These are phyloP conservation scores for Metrosideros polymorpha DNA, from an alignment of 441 rosid species.

Conservation along the genomic window DNA sequence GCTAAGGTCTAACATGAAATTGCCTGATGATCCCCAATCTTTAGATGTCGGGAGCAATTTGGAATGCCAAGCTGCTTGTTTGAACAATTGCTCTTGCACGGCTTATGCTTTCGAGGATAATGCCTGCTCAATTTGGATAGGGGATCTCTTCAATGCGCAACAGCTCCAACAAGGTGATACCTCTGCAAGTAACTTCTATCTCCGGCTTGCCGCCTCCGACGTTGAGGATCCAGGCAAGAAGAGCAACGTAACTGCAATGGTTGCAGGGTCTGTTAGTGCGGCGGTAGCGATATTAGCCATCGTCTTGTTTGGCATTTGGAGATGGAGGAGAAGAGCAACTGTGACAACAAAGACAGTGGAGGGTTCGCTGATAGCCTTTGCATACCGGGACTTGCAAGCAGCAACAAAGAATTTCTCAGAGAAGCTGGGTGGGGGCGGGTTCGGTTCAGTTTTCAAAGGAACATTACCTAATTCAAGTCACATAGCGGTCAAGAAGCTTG, in stretches of 20 bases:
- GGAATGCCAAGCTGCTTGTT: constrained; percentile 37
- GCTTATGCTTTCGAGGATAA: constrained; percentile 42
- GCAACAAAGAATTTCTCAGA: constrained; percentile 58
- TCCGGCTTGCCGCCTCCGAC: constrained; percentile 55
- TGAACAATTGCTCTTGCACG: constrained; percentile 41
- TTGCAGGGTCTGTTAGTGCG: constrained; percentile 21
- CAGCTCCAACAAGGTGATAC: constrained; percentile 21
- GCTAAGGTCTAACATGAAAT: neutral
- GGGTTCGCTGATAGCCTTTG: constrained; percentile 53
- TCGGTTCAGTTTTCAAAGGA: constrained; percentile 75
- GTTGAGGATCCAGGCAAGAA: constrained; percentile 20
- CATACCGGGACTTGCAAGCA: constrained; percentile 43
- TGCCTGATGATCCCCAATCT: constrained; percentile 11
- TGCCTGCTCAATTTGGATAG: constrained; percentile 38
- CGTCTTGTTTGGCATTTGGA: constrained; percentile 17
- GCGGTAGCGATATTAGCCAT: constrained; percentile 18
- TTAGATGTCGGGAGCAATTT: neutral
- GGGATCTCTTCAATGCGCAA: constrained; percentile 34
- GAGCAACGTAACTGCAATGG: constrained; percentile 12
- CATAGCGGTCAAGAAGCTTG: constrained; percentile 67
- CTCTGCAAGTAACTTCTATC: constrained; percentile 23
- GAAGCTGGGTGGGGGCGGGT: constrained; percentile 66
- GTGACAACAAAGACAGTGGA: constrained; percentile 23
- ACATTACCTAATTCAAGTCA: constrained; percentile 36
- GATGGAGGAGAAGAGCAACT: constrained; percentile 16